Base-by-base conservation (phyloP, 345 rosid species). In the Melaleuca quinquenervia region DNA sequence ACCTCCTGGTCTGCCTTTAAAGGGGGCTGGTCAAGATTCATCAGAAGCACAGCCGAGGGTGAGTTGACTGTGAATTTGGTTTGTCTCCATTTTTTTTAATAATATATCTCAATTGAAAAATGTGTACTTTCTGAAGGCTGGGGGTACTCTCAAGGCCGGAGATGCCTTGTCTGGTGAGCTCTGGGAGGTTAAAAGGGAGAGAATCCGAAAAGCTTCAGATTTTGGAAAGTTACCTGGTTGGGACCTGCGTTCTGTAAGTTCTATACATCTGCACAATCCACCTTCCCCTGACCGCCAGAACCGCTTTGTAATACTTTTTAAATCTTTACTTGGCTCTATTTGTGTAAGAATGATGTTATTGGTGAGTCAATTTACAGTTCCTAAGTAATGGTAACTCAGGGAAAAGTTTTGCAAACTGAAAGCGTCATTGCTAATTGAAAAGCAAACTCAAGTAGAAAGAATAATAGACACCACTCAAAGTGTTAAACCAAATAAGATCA, bases 191-290 rank as follows among this genome's bases (percentile, higher is more conserved):
- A 98, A 95, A 94, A 97, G 90, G 91, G 94, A 98, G 89, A 94
- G 99, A 89, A 95, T 98, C 86, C 93, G 95, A 45, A 94, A 93
- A 91, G 93, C 92, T 91, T 98, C 99, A 44, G 88, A 88, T 27
- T 91, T 93, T 91, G 99, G 99, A 60, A 96, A 94, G 86, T 91
- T 94, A 86, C 94, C 94, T 84, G 96, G 98, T 90, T 98, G 99
- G 99, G 99, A 96, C 91, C 90, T 98, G 94, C 91, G 96, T 84
- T 98, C 99, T 85, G 99, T 98, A 93, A 94, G 99, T 95, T 91
- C 91, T n/a, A n/a, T n/a, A 70, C 12, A 50, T 24, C 60, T 52
- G 84, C 84, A 49, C 22, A 52, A 6, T 54, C 84, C 44, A 52
- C 56, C 41, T 50, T 70, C 48, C 80, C 80, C 76, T 64, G 26